phyloP scores from a whole-genome alignment of 441 rosid genomes.

The Oxalis stricta region DNA sequence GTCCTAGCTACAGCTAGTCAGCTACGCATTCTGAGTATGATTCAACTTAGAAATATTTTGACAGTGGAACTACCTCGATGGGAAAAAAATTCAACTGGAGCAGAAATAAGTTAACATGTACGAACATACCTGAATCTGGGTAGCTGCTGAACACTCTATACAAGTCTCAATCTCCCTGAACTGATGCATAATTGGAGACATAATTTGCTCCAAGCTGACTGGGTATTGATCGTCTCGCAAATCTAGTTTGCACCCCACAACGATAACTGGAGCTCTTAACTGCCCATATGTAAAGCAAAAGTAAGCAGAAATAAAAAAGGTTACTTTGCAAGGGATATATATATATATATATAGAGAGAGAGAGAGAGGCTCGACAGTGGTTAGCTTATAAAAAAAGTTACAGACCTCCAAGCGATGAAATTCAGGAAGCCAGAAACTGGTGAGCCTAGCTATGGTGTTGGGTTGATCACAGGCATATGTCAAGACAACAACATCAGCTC shows the following conservation, averaged over 20 bases:
- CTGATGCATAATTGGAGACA: conserved; percentile 67
- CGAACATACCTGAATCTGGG: conserved; percentile 37
- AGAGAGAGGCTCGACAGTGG: too few species aligned
- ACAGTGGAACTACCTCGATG: too few species aligned
- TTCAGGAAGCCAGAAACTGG: conserved; percentile 48
- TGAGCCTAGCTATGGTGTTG: conserved; percentile 30
- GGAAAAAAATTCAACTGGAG: not conserved
- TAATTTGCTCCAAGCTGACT: conserved; percentile 40
- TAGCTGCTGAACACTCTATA: conserved; percentile 60
- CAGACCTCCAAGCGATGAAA: conserved; percentile 38
- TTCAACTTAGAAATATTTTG: too few species aligned
- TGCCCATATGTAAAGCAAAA: conserved; percentile 2
- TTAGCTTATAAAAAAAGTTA: too few species aligned
- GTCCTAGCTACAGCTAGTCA: too few species aligned
- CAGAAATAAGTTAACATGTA: not conserved
- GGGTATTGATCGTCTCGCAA: conserved; percentile 43
- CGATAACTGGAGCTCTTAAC: conserved; percentile 60
- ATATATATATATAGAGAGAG: too few species aligned
- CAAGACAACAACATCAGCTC: conserved; percentile 45
- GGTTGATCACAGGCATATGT: conserved; percentile 40
- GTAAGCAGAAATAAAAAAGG: too few species aligned
- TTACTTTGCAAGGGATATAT: too few species aligned
- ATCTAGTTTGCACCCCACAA: conserved; percentile 71
- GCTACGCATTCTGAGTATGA: too few species aligned
- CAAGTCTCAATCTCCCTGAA: conserved; percentile 73